Evolutionary conservation across 441 rosid species (phyloP), one percentile per base, ranked within the genome.

Genomic region (California macrophylla): DNA sequence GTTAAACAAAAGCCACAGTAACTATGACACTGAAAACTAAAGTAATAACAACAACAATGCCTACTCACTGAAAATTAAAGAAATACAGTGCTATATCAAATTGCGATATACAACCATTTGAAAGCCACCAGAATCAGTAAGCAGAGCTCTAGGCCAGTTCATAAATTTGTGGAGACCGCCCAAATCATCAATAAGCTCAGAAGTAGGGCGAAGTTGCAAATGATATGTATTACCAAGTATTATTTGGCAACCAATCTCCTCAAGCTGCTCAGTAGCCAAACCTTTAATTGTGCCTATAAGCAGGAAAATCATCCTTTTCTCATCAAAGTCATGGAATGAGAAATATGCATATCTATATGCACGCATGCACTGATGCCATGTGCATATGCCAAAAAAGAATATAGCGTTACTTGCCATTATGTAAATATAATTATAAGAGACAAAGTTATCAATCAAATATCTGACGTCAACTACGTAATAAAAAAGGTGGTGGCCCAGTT

Each of bases 81-180:
- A 69, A 54, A 70, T 34, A 69, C 24, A 40, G 56, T 16, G 65
- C 3, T 26, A 42, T 40, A 60, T 64, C 12, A 47, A 70, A 72
- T 64, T 60, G 70, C 32, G 38, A 74, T 23, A 66, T 29, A 42
- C 70, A 75, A 89, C 96, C 96, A 89, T 89, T 71, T 89, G 96
- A 80, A 89, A 87, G 80, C 96, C 96, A 71, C 96, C 96, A 16
- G 96, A 89, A 72, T 89, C 93, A 5, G 96, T 89, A 73, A 87
- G 91, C 68, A 89, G 56, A 4, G 91, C 93, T 75, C 92, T 79
- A 72, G 89, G 87, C 93, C 93, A 89, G 79, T 86, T 87, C 93
- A 89, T 89, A 71, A 86, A 89, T 69, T 85, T 86, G 79, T 87
- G 96, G 54, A 89, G 88, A 75, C 92, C 93, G 2, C 93, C 91